A percentile compares a stretch with the other conserved stretches of the same genome.
These are phyloP conservation scores for Ramaria sp. DNA, from an alignment of 768 basidiomycete genomes.

Conservation along the genomic window DNA sequence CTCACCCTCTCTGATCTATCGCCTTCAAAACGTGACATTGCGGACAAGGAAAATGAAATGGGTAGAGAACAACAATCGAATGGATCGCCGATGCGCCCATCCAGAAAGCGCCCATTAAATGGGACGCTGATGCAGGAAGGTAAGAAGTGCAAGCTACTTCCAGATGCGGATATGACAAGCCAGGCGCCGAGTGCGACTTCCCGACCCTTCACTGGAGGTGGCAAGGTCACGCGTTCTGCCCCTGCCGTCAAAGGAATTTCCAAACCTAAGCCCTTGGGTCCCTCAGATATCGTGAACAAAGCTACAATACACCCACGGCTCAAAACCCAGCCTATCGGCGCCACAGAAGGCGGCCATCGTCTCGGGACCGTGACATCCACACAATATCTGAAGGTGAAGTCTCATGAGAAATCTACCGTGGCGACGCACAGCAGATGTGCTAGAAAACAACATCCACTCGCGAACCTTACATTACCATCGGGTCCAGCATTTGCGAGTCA, in stretches of 20 bases:
- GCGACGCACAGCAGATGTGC: neutral
- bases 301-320: neutral
- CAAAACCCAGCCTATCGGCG: neutral
- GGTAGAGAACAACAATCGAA: neutral
- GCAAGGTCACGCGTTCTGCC: neutral
- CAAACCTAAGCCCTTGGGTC: neutral
- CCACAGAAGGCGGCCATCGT: neutral
- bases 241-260: neutral
- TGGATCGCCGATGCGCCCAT: constrained; percentile 28
- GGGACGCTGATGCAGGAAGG: neutral
- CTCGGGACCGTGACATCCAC: neutral
- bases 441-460: neutral
- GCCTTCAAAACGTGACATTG: constrained; percentile 15
- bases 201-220: neutral
- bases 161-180: neutral
- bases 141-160: neutral
- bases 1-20: constrained; percentile 45
- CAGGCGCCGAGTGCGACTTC: constrained; percentile 9
- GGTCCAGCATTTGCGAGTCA: constrained; percentile 2
- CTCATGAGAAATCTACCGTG: neutral
- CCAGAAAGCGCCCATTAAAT: constrained; percentile 38
- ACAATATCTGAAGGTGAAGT: neutral
- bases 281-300: neutral
- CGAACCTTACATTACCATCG: neutral
- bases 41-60: neutral